Percentiles rank a stretch among this genome's conserved stretches.
Conservation (phyloP, 225 moss, liverwort and hornwort genomes). For the Pleurozium schreberi region DNA sequence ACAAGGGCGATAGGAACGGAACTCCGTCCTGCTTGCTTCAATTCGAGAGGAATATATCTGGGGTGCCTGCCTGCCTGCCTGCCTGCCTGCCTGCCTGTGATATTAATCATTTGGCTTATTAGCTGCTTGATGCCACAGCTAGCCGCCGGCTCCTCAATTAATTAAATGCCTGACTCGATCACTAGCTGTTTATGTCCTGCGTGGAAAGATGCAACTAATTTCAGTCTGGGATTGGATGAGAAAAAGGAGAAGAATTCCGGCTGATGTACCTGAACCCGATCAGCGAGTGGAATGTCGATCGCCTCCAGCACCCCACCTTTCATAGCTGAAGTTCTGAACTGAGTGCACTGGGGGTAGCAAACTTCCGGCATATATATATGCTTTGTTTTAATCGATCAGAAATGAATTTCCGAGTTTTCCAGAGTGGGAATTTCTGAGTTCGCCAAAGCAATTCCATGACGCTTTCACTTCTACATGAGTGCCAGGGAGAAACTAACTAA, state of each 20-base stretch:
- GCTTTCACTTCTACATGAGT: neutral
- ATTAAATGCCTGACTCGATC: no score
- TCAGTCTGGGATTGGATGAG: neutral
- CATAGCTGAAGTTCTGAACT: neutral
- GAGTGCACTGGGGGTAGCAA: neutral
- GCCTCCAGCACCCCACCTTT: neutral
- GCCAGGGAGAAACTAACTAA: neutral
- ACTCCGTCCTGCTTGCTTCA: neutral
- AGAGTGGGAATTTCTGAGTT: neutral
- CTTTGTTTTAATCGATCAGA: neutral
- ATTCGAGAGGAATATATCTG: no score
- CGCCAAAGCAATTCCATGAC: fast-evolving
- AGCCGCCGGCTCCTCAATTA: no score
- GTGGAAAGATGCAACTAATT: neutral
- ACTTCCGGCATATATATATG: no score
- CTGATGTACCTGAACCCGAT: no score
- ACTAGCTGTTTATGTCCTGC: no score
- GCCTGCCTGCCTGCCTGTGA: neutral
- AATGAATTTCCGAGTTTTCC: neutral
- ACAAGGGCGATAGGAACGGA: neutral
- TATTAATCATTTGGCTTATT: no score
- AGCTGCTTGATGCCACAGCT: neutral
- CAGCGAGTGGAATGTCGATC: neutral
- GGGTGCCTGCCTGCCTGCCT: neutral
- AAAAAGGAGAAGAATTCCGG: neutral